Percentiles rank a stretch among this genome's conserved stretches.
Conservation (phyloP, 2,329 filamentous ascomycete genomes). For the Neopestalotiopsis sp. region DNA sequence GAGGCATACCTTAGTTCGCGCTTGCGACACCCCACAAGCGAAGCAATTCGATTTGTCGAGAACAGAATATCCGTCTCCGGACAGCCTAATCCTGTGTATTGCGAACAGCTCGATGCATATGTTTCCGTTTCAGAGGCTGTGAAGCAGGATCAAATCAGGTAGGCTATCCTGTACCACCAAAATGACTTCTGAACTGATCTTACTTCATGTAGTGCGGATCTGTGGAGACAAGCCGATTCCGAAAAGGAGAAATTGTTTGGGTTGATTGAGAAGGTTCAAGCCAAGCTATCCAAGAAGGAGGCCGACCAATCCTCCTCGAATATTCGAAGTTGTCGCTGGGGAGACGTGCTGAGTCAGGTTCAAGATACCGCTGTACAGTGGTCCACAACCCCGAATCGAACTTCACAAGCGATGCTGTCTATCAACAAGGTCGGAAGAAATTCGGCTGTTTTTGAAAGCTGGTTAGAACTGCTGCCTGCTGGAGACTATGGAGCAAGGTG, state of each 20-base stretch:
- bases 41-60: too few species aligned
- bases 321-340: neutral
- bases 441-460: neutral
- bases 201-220: neutral
- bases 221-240: slow-evolving; percentile 11
- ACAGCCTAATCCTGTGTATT: neutral
- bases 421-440: slow-evolving; percentile 5
- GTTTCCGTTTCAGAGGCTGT: neutral
- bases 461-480: neutral
- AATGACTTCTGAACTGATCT: neutral
- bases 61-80: neutral
- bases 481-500: slow-evolving; percentile 11
- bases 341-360: neutral
- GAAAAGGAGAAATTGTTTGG: neutral
- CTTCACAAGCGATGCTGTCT: neutral
- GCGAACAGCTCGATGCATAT: neutral
- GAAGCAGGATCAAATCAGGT: slow-evolving; percentile 1
- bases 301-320: neutral
- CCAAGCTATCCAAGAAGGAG: slow-evolving; percentile 5
- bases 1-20: too few species aligned
- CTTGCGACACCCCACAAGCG: too few species aligned
- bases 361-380: neutral
- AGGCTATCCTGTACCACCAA: too few species aligned
- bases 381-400: neutral
- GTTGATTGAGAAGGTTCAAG: neutral